Evolutionary conservation across 202 grass and related monocot genomes (phyloP).

Genomic region (Bolboschoenoplectus hybrid): DNA sequence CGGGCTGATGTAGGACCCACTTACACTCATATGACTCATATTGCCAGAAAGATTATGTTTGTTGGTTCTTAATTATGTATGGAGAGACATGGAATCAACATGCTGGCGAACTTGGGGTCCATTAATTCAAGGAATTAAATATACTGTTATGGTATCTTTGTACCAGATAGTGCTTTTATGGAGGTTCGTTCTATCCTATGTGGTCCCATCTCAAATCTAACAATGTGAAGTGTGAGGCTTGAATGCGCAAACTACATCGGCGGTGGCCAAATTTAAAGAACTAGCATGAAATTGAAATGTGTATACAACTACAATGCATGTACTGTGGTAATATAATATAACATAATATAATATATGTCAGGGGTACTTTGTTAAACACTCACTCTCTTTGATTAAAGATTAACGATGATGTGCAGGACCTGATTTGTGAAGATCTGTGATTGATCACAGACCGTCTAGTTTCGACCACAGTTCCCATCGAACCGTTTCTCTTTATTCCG

Average conservation of each 20-base stretch:
- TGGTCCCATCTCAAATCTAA: slow-evolving; percentile 20
- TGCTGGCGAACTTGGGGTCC: background rate
- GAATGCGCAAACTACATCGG: slow-evolving; percentile 30
- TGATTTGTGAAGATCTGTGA: too few relatives aligned
- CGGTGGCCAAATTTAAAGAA: slow-evolving; percentile 33
- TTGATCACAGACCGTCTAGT: too few relatives aligned
- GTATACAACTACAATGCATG: too few relatives aligned
- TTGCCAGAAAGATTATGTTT: background rate
- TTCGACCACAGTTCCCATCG: too few relatives aligned
- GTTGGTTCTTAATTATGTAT: background rate
- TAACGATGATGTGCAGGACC: too few relatives aligned
- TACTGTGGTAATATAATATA: background rate
- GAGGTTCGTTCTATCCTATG: background rate
- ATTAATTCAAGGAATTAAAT: background rate
- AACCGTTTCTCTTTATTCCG: too few relatives aligned
- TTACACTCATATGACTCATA: background rate
- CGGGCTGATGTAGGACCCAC: too few relatives aligned
- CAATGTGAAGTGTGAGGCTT: background rate
- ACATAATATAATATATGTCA: too few relatives aligned
- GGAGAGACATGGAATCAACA: background rate
- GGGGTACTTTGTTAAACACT: too few relatives aligned
- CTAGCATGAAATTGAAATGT: background rate
- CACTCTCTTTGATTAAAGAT: too few relatives aligned
- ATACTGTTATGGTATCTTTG: background rate
- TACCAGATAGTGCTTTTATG: background rate